A percentile compares a stretch with the other conserved stretches of the same genome.
Evolutionary conservation across 805 yeast genomes (phyloP).

Genomic region (Yarrowia sp.): DNA sequence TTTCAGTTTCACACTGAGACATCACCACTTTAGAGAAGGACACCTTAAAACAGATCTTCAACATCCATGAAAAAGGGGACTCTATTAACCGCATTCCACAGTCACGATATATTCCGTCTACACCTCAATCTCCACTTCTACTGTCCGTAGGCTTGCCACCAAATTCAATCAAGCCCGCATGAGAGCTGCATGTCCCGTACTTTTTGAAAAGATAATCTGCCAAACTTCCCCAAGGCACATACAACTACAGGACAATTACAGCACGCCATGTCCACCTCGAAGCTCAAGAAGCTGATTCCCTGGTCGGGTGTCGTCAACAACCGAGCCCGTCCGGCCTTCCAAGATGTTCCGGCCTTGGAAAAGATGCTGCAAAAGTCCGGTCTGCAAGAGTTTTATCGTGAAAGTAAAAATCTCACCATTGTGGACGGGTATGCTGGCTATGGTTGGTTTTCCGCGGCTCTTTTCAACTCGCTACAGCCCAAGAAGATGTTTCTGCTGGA

Average conservation of each 20-base stretch:
- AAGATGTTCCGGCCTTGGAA: background rate
- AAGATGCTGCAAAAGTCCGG: background rate
- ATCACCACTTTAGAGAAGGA: too few species aligned
- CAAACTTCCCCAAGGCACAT: background rate
- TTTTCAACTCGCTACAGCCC: slow-evolving; percentile 15
- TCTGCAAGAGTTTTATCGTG: slow-evolving; percentile 1
- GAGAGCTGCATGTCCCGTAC: too few species aligned
- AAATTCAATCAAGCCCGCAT: too few species aligned
- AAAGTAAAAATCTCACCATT: slow-evolving; percentile 18
- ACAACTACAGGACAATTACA: background rate
- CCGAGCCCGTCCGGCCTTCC: slow-evolving; percentile 4
- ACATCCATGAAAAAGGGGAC: too few species aligned
- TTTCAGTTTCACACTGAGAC: too few species aligned
- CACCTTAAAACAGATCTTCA: too few species aligned
- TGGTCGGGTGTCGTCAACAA: background rate
- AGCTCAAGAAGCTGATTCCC: background rate
- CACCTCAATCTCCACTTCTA: too few species aligned
- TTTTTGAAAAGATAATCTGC: background rate
- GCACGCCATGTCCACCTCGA: background rate
- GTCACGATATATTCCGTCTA: too few species aligned
- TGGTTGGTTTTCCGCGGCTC: slow-evolving; percentile 10
- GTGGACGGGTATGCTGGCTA: slow-evolving; percentile 30
- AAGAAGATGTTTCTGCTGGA: slow-evolving; percentile 7
- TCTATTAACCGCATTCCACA: too few species aligned
- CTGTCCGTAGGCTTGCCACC: too few species aligned